phyloP scores from a whole-genome alignment of 768 basidiomycete genomes.

The Kwoniella sp. region DNA sequence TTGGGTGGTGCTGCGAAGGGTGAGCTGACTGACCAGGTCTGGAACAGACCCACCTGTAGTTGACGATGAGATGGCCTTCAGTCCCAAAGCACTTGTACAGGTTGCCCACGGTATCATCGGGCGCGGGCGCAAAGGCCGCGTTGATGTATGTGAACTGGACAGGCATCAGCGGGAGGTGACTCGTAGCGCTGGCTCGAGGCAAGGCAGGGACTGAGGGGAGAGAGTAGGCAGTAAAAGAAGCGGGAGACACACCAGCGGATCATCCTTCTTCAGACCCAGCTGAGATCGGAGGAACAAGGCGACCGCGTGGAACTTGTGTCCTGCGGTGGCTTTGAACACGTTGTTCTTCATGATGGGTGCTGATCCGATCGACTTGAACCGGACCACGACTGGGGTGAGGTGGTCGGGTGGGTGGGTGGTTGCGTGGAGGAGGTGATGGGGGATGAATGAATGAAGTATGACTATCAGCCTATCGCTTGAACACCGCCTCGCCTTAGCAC shows the following conservation, averaged over 20 bases:
- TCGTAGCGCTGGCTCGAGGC: background rate
- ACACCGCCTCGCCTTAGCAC: too few relatives aligned
- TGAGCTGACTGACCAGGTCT: background rate
- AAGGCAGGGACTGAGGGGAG: background rate
- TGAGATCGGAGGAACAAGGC: slow-evolving; percentile 88
- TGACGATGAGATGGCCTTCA: slow-evolving; percentile 83
- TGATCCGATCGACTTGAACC: slow-evolving; percentile 96
- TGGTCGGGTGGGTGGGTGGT: background rate
- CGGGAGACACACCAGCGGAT: slow-evolving; percentile 63
- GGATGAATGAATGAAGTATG: background rate
- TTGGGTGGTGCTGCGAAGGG: too few relatives aligned
- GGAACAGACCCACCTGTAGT: slow-evolving; percentile 64
- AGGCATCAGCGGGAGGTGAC: background rate
- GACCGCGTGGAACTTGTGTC: slow-evolving; percentile 90
- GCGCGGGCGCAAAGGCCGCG: slow-evolving; percentile 73
- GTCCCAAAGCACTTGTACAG: slow-evolving; percentile 83
- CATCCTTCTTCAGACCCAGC: slow-evolving; percentile 76
- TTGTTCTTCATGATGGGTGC: slow-evolving; percentile 99
- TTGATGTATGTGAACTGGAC: slow-evolving; percentile 59
- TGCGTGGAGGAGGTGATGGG: background rate
- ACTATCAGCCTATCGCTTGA: too few relatives aligned
- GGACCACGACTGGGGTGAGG: slow-evolving; percentile 70
- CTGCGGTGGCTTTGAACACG: slow-evolving; percentile 94
- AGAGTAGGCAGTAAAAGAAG: background rate
- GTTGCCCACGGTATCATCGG: slow-evolving; percentile 74